A percentile compares a stretch with the other conserved stretches of the same genome.
phyloP scores from a whole-genome alignment of 441 rosid species.

The Lagerstroemia fauriei region DNA sequence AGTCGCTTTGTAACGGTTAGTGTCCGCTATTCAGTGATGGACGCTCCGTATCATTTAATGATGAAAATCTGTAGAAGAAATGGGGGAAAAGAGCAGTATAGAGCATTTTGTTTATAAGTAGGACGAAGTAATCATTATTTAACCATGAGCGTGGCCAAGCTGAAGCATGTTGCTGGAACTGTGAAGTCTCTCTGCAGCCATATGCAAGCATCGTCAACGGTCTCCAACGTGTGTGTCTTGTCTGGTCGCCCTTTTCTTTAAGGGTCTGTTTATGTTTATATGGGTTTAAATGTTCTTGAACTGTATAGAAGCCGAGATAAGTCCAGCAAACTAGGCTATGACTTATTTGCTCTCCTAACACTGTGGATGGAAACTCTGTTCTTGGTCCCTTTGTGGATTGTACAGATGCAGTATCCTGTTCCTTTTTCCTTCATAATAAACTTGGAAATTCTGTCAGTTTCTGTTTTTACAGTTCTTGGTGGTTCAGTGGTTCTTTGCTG shows the following conservation, averaged over 20 bases:
- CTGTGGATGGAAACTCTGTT: neutral
- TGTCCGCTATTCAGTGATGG: constrained; percentile 48
- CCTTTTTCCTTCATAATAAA: neutral
- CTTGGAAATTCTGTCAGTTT: neutral
- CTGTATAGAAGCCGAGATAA: constrained; percentile 38
- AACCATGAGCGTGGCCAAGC: constrained; percentile 37
- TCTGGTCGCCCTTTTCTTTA: constrained; percentile 6
- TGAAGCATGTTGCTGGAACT: constrained; percentile 34
- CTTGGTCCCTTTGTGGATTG: neutral
- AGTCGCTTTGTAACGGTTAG: constrained; percentile 38
- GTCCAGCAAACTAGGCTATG: neutral
- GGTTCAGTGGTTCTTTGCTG: neutral
- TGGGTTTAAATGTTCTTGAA: constrained; percentile 27
- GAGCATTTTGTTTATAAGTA: constrained; percentile 35
- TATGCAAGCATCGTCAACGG: constrained; percentile 23
- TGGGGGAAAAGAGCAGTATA: constrained; percentile 19
- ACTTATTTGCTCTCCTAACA: neutral
- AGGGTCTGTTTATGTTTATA: constrained; percentile 22
- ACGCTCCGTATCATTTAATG: constrained; percentile 26
- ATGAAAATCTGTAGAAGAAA: neutral
- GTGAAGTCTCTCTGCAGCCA: constrained; percentile 26
- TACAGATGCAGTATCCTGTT: neutral
- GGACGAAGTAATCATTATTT: constrained; percentile 30
- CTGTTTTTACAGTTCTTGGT: neutral
- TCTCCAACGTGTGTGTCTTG: constrained; percentile 18